Evolutionary conservation across 1,284 basidiomycete species (phyloP).

Genomic region (Tilletia setariae): DNA sequence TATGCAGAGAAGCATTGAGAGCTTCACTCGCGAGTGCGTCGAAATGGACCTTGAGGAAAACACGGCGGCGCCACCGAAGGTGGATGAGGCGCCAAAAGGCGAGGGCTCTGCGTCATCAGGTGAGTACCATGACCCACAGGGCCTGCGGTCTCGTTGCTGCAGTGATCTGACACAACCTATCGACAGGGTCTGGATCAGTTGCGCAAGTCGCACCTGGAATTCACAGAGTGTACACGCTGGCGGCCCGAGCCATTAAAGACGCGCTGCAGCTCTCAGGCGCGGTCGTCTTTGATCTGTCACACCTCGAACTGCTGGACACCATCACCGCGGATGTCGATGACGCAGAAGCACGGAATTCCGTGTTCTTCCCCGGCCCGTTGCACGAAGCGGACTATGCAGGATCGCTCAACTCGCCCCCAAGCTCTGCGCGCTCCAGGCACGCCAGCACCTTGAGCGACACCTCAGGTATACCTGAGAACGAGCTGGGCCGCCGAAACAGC

Average conservation of each 20-base stretch:
- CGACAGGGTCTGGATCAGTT: not conserved
- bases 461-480: not conserved
- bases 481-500: not conserved
- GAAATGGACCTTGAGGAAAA: conserved; percentile 69
- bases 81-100: not conserved
- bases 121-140: not conserved
- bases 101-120: not conserved
- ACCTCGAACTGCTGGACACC: conserved; percentile 80
- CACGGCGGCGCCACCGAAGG: conserved; percentile 1
- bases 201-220: not conserved
- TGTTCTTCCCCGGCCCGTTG: conserved; percentile 42
- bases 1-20: conserved; percentile 91
- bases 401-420: not conserved
- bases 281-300: conserved; percentile 82
- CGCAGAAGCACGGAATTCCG: conserved; percentile 51
- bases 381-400: conserved; percentile 17
- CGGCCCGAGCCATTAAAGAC: conserved; percentile 78
- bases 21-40: conserved; percentile 88
- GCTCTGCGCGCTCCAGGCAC: not conserved
- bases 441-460: not conserved
- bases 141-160: not conserved
- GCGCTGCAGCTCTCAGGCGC: conserved; percentile 89
- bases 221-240: conserved; percentile 73
- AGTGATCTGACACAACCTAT: not conserved
- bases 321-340: conserved; percentile 55